These are phyloP conservation scores for Candida rishiriensis DNA, from an alignment of 805 yeast species.

Conservation along the genomic window DNA sequence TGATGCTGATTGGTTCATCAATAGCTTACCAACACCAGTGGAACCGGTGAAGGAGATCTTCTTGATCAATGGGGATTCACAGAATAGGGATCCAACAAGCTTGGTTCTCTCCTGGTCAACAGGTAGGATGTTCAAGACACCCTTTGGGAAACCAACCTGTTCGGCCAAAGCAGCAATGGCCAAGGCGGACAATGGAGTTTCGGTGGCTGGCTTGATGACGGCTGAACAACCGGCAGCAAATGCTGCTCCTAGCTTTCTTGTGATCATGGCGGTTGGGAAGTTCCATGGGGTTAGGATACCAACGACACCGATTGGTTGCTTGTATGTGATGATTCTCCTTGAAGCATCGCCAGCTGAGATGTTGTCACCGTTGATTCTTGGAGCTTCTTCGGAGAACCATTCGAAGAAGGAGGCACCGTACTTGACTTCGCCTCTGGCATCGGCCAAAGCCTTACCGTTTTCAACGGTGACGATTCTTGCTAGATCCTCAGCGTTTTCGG, in stretches of 20 bases:
- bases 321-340: constrained; percentile 50
- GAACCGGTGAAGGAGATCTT: constrained; percentile 79
- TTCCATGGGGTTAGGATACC: constrained; percentile 84
- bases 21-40: constrained; percentile 64
- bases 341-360: constrained; percentile 49
- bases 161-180: constrained; percentile 59
- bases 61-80: constrained; percentile 50
- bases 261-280: constrained; percentile 76
- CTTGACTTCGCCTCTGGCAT: constrained; percentile 65
- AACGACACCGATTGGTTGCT: constrained; percentile 79
- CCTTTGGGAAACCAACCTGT: constrained; percentile 69
- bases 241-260: constrained; percentile 72
- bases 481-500: constrained; percentile 57
- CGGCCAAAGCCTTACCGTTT: constrained; percentile 70
- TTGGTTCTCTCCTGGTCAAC: constrained; percentile 38
- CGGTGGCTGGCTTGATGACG: constrained; percentile 72
- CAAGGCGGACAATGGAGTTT: constrained; percentile 70
- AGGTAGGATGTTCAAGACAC: constrained; percentile 61
- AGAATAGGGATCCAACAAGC: constrained; percentile 51
- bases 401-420: constrained; percentile 76
- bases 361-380: constrained; percentile 62
- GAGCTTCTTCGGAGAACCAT: constrained; percentile 87
- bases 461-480: constrained; percentile 62
- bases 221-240: constrained; percentile 77
- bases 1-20: constrained; percentile 56